Conservation (phyloP, 2,329 filamentous ascomycete species). For the Cryoendolithus antarcticus region DNA sequence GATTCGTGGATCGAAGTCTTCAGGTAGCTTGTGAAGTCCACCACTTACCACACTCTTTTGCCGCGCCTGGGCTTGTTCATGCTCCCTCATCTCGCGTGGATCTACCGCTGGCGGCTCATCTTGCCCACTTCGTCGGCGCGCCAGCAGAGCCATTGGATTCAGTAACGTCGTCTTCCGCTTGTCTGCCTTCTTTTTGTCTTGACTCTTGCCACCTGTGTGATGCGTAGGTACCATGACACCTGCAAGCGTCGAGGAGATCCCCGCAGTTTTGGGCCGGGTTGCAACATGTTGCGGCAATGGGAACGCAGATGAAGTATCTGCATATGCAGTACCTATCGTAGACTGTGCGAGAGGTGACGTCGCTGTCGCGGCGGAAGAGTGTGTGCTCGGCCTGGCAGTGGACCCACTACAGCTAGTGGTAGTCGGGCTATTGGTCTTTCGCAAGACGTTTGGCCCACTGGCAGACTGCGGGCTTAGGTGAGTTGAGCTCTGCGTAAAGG, state of each 20-base stretch:
- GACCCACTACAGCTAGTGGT: conserved; percentile 15
- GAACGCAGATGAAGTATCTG: conserved; percentile 17
- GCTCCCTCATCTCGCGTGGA: conserved; percentile 13
- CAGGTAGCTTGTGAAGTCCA: conserved; percentile 37
- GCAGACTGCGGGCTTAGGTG: not conserved
- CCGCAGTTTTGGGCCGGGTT: conserved; percentile 19
- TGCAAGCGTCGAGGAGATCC: conserved; percentile 18
- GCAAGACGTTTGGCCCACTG: not conserved
- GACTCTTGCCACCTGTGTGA: conserved; percentile 13
- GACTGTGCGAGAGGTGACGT: conserved; percentile 3
- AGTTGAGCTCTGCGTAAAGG: not conserved
- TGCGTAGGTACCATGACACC: conserved; percentile 24
- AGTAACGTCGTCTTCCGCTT: conserved; percentile 30
- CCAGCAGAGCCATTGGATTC: conserved; percentile 49
- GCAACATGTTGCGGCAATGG: conserved; percentile 22
- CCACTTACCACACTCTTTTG: conserved; percentile 40
- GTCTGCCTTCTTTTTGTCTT: conserved; percentile 30
- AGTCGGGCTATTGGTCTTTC: conserved; percentile 1
- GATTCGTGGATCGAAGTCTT: conserved; percentile 52
- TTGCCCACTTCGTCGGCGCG: conserved; percentile 41
- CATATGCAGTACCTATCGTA: conserved; percentile 22
- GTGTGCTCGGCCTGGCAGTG: conserved; percentile 14
- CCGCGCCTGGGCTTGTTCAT: conserved; percentile 32
- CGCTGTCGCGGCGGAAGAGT: conserved; percentile 8
- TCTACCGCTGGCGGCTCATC: conserved; percentile 8